Conservation (phyloP, 1,284 basidiomycete genomes). For the Cutaneotrichosporon cutaneum region DNA sequence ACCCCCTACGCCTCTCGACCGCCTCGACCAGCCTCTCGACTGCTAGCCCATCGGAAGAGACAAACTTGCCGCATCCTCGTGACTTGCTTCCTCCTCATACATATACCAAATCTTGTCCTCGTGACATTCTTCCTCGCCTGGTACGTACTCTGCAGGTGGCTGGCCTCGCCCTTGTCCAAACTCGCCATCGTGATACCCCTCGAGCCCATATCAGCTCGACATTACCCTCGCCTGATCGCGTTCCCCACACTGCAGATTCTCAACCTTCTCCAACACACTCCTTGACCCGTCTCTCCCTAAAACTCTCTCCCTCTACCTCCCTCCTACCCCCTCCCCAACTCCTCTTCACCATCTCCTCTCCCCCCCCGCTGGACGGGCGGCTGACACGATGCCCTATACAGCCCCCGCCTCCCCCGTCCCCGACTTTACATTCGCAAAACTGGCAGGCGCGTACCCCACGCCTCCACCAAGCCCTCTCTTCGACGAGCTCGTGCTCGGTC, state of each 20-base stretch:
- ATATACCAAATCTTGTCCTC: neutral
- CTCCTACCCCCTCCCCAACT: neutral
- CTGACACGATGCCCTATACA: conserved; percentile 14
- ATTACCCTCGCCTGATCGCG: neutral
- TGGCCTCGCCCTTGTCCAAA: neutral
- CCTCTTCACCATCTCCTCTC: neutral
- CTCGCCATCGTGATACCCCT: neutral
- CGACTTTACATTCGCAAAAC: neutral
- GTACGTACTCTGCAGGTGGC: neutral
- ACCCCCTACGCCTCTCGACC: too few species aligned
- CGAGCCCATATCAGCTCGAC: neutral
- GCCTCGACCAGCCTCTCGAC: neutral
- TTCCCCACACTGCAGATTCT: neutral
- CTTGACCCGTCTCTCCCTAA: neutral
- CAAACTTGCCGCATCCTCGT: neutral
- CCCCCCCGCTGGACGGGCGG: conserved; percentile 1
- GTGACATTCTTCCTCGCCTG: neutral
- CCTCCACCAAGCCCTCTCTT: conserved; percentile 8
- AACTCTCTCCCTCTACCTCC: neutral
- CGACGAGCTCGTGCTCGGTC: neutral
- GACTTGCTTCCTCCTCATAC: neutral
- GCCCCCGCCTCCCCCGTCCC: conserved; percentile 4
- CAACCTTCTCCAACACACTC: neutral
- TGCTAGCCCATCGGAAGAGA: neutral
- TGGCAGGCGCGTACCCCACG: conserved; percentile 3